Base-by-base conservation (phyloP, 2,329 filamentous ascomycete species). In the Fragosphaeria purpurea region DNA sequence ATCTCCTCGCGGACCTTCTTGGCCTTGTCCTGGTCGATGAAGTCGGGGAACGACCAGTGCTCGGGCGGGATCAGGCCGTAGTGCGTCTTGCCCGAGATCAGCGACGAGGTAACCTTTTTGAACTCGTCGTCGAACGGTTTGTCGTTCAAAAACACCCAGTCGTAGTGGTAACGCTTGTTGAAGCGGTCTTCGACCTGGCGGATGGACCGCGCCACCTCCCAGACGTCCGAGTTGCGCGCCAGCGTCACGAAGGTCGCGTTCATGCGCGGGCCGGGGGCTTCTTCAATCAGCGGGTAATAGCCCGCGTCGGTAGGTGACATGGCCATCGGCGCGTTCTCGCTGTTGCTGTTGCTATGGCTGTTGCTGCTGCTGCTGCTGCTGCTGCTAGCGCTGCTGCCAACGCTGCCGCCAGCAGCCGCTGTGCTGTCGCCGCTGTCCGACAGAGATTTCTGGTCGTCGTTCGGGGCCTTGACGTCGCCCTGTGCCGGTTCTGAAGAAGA, bases 101-200 rank as follows among this genome's bases (percentile, higher is more conserved):
- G 78, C 1, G 88, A 83, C 5, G 79, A 78, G 4, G 93, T 98
- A 57, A 97, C 77, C 68, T 88, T 91, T 69, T 90, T 97, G 77
- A 98, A 98, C 8, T 82, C 83, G 4, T 87, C 86, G 64, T 95
- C 86, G 63, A 98, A 98, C 1, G 89, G 87, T 66, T 90, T 82
- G 65, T 98, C 93, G 70, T 98, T 98, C 55, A 98, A 74, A 72
- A 98, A 98, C 48, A 98, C 91, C 94, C 94, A 98, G 66, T 97
- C 91, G 70, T 98, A 98, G 73, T 95, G 84, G 74, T 86, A 97
- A 62, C 91, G 86, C 62, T 83, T 82, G 73, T 98, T 98, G 81
- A 98, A 98, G 63, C 93, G 87, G 68, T 98, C 93, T 70, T 98
- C 93, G 51, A 98, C 83, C 64, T 95, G 88, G 51, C 93, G 88